Evolutionary conservation across 148 eudicot genomes (phyloP).

Genomic region (Bassia scoparia): DNA sequence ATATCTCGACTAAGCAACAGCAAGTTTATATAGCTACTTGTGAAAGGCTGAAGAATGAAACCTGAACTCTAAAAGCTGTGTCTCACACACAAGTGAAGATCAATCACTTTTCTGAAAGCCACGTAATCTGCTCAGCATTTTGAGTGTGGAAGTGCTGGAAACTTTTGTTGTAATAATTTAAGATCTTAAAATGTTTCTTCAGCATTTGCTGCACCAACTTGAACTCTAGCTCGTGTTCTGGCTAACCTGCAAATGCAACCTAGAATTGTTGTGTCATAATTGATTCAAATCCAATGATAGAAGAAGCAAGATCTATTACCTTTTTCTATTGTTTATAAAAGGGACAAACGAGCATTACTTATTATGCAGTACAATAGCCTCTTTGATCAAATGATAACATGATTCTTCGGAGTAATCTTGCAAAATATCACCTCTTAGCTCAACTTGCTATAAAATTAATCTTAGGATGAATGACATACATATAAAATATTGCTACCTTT

Average conservation of each 20-base stretch:
- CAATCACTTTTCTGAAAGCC: constrained; percentile 52
- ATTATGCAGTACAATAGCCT: constrained; percentile 74
- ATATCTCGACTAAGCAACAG: no score
- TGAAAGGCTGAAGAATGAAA: constrained; percentile 6
- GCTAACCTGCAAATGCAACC: constrained; percentile 99
- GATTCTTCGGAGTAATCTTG: constrained; percentile 85
- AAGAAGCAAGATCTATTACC: constrained; percentile 39
- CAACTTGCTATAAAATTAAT: not conserved
- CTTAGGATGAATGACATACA: not conserved
- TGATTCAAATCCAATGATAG: constrained; percentile 12
- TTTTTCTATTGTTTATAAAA: constrained; percentile 21
- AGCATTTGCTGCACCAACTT: constrained; percentile 33
- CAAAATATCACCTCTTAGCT: not conserved
- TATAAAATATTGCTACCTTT: constrained; percentile 46
- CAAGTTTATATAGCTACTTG: not conserved
- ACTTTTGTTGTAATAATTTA: constrained; percentile 72
- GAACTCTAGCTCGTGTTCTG: constrained; percentile 83
- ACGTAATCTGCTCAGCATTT: constrained; percentile 43
- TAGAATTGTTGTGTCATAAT: constrained; percentile 49
- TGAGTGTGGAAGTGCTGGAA: constrained; percentile 25
- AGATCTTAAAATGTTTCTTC: constrained; percentile 47
- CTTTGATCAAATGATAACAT: constrained; percentile 80
- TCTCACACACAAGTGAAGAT: constrained; percentile 60
- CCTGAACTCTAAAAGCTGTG: constrained; percentile 71
- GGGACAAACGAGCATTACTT: constrained; percentile 41